Base-by-base conservation (phyloP, 2,329 filamentous ascomycete species). In the Trichophyton rubrum region DNA sequence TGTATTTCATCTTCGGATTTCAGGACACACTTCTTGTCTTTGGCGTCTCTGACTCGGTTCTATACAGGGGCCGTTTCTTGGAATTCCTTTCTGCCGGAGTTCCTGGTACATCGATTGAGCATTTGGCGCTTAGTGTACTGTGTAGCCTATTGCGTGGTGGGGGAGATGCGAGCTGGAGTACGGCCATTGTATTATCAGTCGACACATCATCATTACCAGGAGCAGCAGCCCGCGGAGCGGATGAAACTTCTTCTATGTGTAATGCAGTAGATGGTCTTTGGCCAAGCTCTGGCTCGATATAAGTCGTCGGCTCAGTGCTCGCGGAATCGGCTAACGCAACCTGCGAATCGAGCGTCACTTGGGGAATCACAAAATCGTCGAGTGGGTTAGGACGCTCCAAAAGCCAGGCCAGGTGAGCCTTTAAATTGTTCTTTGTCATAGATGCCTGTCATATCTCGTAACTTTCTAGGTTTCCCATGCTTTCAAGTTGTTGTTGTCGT, bases 401-500 rank as follows among this genome's bases (percentile, higher is more conserved):
- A 61, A 79, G 74, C 77, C 77, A 79, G 70, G 72, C 69, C 61
- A 79, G 71, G 68, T 77, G 75, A 65, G 69, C 66, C 59, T 68
- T 67, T 59, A 79, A 64, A 65, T 79, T 79, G 69, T 76, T 73
- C 67, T 72, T 77, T 69, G 77, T 78, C 77, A 79, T 79, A 73
- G 70, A 71, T 72, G 64, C 69, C 66, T 69, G 33, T 67, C 67
- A 68, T 67, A 59, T 64, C 65, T 67, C 35, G 45, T 7, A 53
- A 59, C 33, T 22, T 11, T 22, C 38, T 49, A 33, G 30, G 7
- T 17, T 45, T 30, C 33, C 22, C 49, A 53, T 53, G 49, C 27
- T 30, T 13, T 38, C 11, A 38, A 11, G 6, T 20, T 11, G 47
- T n/a, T 41, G 56, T 20, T 22, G 53, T 27, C 15, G 9, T 20